Conservation (phyloP, 108 stramenopile genomes). For the Aurantiochytrium sp. region DNA sequence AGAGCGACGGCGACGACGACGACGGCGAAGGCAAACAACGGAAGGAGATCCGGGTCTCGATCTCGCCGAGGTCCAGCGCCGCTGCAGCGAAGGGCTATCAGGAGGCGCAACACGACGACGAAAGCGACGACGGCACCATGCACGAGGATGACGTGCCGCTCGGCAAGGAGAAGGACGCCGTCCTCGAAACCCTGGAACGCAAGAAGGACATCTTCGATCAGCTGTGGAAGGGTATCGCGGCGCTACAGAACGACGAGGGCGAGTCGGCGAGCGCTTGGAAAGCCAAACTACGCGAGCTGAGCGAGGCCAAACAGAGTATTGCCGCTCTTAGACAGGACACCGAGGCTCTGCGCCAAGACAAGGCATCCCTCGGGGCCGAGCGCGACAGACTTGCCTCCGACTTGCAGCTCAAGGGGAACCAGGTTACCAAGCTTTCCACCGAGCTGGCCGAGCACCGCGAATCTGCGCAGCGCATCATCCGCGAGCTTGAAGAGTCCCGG, state of each 20-base stretch:
- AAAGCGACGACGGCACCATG: too few relatives aligned
- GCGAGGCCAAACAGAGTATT: not conserved
- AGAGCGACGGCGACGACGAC: too few relatives aligned
- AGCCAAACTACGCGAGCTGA: not conserved
- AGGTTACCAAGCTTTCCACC: not conserved
- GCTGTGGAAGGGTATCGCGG: conserved; percentile 19
- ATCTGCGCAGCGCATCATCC: not conserved
- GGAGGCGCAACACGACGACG: not conserved
- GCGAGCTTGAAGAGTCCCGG: conserved; percentile 10
- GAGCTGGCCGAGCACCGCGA: not conserved
- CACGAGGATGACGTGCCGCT: too few relatives aligned
- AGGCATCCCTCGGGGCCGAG: not conserved
- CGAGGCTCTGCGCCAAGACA: not conserved
- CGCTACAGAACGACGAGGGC: not conserved
- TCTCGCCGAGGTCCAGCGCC: not conserved
- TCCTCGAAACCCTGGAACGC: not conserved
- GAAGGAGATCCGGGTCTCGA: too few relatives aligned
- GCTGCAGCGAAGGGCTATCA: not conserved
- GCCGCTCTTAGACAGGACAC: not conserved
- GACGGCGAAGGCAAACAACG: not conserved
- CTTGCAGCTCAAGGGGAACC: not conserved
- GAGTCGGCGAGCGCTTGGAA: not conserved
- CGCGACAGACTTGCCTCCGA: not conserved
- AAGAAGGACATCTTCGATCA: conserved; percentile 29
- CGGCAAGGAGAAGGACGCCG: not conserved